Base-by-base conservation (phyloP, 371 early-diverging fungal species). In the Coemansia sp. region DNA sequence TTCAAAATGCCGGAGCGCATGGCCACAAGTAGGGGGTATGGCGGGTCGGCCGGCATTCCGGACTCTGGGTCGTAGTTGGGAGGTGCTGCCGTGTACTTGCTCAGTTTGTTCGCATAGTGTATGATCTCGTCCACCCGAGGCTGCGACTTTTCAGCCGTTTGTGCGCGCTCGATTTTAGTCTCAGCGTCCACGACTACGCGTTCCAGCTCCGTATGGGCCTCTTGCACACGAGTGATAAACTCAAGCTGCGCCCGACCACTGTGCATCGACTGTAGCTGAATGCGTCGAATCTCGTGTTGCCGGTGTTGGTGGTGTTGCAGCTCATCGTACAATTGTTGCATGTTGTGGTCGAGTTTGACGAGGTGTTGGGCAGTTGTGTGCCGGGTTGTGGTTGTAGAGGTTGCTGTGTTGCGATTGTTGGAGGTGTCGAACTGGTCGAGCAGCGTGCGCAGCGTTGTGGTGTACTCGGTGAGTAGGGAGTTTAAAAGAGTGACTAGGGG, bases 41-140 rank as follows among this genome's bases (percentile, higher is more conserved):
- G 84, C 52, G 77, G 79, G 39, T 73, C 85, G 21, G 62, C 80
- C 32, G 83, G 83, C 26, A 83, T 72, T n/a, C 71, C 69, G 5
- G n/a, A n/a, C 17, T 29, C 56, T 5, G 56, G 56, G 12, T 56
- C 56, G 13, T 82, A 85, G 63, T 85, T 85, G 13, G 85, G 85
- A 66, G 85, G 85, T 19, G 85, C 85, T 2, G 79, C 77, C 2
- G 85, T 85, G 39, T 74, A 85, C 59, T 73, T 71, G 62, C 84
- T 82, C 24, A 85, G 72, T 44, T 80, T 74, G 58, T 76, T 82
- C 21, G 85, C 84, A 41, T 85, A 84, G 26, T 82, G 73, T 17
- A 85, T 71, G 21, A 85, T 74, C 54, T 85, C 85, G 2, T 51
- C 48, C 0, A 85, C 77, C 21, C 71, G 65, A 4, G 80, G 72